A percentile compares a stretch with the other conserved stretches of the same genome.
Conservation (phyloP, 495 filamentous ascomycete genomes). For the Aspergillus asperescens region DNA sequence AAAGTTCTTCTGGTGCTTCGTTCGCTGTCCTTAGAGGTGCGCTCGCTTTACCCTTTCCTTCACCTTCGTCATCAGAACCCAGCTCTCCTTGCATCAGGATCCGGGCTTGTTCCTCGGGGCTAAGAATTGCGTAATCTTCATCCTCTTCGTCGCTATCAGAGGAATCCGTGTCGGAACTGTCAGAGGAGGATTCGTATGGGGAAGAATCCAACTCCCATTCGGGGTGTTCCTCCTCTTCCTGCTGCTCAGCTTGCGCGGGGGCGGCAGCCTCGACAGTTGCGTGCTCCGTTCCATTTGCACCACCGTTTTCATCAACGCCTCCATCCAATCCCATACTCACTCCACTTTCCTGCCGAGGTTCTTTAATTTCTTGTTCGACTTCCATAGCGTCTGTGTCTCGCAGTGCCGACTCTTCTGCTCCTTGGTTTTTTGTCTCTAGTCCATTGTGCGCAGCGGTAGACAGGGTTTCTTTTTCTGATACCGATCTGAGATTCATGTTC, state of each 20-base stretch:
- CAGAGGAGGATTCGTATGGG: slow-evolving; percentile 53
- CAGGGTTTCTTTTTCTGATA: slow-evolving; percentile 6
- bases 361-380: slow-evolving; percentile 23
- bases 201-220: slow-evolving; percentile 69
- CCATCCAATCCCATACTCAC: slow-evolving; percentile 2
- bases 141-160: slow-evolving; percentile 60
- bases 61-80: slow-evolving; percentile 66
- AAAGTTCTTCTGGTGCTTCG: slow-evolving; percentile 60
- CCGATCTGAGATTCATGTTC: background rate
- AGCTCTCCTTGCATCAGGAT: slow-evolving; percentile 73
- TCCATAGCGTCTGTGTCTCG: slow-evolving; percentile 30
- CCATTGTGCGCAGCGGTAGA: background rate
- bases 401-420: slow-evolving; percentile 8
- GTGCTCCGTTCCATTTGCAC: background rate
- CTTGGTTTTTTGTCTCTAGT: background rate
- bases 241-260: slow-evolving; percentile 20
- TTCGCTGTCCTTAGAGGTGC: slow-evolving; percentile 62
- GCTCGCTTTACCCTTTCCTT: slow-evolving; percentile 42
- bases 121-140: slow-evolving; percentile 65
- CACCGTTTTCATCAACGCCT: background rate
- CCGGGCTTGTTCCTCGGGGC: slow-evolving; percentile 69
- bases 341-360: slow-evolving; percentile 9
- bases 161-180: slow-evolving; percentile 47
- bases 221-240: slow-evolving; percentile 58
- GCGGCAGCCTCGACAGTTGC: slow-evolving; percentile 6